Evolutionary conservation across 2,329 filamentous ascomycete species (phyloP).

Genomic region (Beauveria sp.): DNA sequence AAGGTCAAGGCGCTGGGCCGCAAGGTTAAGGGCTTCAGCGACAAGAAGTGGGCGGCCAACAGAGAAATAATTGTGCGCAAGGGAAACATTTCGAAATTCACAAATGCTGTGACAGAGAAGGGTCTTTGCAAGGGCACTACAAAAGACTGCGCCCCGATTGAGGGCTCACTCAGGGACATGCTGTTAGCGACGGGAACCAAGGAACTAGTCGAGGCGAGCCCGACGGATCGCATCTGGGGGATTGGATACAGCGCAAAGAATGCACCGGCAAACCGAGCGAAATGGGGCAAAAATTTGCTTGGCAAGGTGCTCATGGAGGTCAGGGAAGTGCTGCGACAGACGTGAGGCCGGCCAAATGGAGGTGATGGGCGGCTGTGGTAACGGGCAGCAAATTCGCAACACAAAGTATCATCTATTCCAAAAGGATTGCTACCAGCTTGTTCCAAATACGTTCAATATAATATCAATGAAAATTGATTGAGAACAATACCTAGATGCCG

Average conservation of each 20-base stretch:
- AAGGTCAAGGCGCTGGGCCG: constrained; percentile 48
- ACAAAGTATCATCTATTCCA: no score
- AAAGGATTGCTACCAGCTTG: no score
- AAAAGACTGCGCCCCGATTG: constrained; percentile 18
- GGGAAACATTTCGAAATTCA: constrained; percentile 55
- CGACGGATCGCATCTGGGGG: constrained; percentile 58
- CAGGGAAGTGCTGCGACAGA: constrained; percentile 38
- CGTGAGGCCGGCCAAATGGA: constrained; percentile 22
- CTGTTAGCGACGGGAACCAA: constrained; percentile 51
- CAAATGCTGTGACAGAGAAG: constrained; percentile 26
- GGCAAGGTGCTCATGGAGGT: constrained; percentile 56
- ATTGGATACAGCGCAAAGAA: constrained; percentile 48
- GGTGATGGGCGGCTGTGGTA: no score
- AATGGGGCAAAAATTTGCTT: constrained; percentile 59
- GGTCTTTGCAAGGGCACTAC: constrained; percentile 19
- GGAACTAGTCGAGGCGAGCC: constrained; percentile 55
- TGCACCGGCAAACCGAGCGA: constrained; percentile 36
- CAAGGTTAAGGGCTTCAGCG: constrained; percentile 43
- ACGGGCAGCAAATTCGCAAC: no score
- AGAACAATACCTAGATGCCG: neutral
- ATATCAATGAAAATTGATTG: neutral
- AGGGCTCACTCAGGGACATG: constrained; percentile 34
- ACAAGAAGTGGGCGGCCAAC: constrained; percentile 41
- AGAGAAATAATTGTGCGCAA: constrained; percentile 47
- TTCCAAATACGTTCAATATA: neutral